These are phyloP conservation scores for Elsinoe batatas DNA, from an alignment of 2,329 filamentous ascomycete genomes.

Conservation along the genomic window DNA sequence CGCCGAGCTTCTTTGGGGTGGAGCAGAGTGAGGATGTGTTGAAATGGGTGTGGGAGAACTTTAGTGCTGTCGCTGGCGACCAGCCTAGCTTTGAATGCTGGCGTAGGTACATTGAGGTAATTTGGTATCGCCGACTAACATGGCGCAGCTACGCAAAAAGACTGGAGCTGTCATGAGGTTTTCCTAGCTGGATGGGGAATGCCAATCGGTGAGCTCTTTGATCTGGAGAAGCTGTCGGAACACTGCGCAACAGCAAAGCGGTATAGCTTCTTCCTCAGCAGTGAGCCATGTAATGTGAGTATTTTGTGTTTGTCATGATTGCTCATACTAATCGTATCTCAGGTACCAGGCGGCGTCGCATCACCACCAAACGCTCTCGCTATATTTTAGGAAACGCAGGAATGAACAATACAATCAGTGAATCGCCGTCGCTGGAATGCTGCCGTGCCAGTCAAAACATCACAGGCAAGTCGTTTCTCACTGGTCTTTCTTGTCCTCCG, in stretches of 20 bases:
- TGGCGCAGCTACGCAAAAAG: constrained; percentile 24
- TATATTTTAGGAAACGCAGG: constrained; percentile 24
- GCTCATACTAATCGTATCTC: neutral
- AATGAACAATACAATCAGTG: neutral
- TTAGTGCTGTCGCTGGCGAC: constrained; percentile 30
- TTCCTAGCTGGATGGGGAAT: constrained; percentile 42
- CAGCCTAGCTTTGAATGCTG: constrained; percentile 31
- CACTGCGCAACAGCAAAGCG: constrained; percentile 30
- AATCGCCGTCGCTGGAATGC: neutral
- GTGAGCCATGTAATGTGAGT: constrained; percentile 39
- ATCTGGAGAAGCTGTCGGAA: constrained; percentile 36
- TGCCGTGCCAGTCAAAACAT: neutral
- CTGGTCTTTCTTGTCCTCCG: constrained; percentile 17
- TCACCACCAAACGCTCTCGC: constrained; percentile 32
- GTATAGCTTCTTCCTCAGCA: constrained; percentile 41
- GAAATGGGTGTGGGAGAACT: constrained; percentile 32
- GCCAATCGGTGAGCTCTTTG: constrained; percentile 43
- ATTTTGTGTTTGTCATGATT: neutral
- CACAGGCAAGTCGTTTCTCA: neutral
- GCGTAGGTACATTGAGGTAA: constrained; percentile 17
- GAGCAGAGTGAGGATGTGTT: constrained; percentile 38
- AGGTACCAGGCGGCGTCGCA: constrained; percentile 28
- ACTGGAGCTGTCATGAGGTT: constrained; percentile 36
- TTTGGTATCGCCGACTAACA: neutral
- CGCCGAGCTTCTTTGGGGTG: constrained; percentile 40